Conservation (phyloP, 345 rosid genomes). For the Populus davidiana region DNA sequence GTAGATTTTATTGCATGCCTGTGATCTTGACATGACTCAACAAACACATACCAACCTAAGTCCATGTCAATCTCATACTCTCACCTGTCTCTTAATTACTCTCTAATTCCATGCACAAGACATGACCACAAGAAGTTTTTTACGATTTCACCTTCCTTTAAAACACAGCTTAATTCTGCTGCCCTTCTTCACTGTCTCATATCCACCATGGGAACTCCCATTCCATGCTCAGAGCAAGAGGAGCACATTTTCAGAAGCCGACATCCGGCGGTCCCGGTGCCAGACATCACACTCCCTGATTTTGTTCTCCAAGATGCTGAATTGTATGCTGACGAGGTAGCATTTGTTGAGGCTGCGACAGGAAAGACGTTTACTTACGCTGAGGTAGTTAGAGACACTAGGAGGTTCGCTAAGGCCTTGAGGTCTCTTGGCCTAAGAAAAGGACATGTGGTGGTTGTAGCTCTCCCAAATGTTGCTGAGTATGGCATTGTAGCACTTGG, state of each 20-base stretch:
- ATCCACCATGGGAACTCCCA: slow-evolving; percentile 16
- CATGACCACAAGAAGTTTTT: slow-evolving; percentile 9
- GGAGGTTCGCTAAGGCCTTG: slow-evolving; percentile 72
- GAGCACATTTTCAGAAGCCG: slow-evolving; percentile 65
- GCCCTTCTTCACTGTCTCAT: neutral
- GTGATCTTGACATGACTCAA: slow-evolving; percentile 17
- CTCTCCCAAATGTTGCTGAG: slow-evolving; percentile 81
- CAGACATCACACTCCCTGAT: slow-evolving; percentile 66
- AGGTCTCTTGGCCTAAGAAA: slow-evolving; percentile 76
- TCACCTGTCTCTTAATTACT: slow-evolving; percentile 14
- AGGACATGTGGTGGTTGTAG: slow-evolving; percentile 79
- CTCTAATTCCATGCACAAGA: slow-evolving; percentile 22
- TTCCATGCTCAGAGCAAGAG: slow-evolving; percentile 6
- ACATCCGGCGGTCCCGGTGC: slow-evolving; percentile 59
- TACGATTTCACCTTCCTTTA: slow-evolving; percentile 6
- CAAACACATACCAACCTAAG: slow-evolving; percentile 28
- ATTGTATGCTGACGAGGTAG: slow-evolving; percentile 60
- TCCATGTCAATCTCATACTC: slow-evolving; percentile 17
- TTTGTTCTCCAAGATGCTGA: slow-evolving; percentile 82
- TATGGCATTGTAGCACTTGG: slow-evolving; percentile 80
- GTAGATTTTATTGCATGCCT: neutral
- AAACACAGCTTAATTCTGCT: slow-evolving; percentile 9
- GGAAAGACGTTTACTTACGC: slow-evolving; percentile 68
- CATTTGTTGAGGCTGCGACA: slow-evolving; percentile 72
- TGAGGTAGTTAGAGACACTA: slow-evolving; percentile 61